Base-by-base conservation (phyloP, 2,329 filamentous ascomycete species). In the Fusarium sp. region DNA sequence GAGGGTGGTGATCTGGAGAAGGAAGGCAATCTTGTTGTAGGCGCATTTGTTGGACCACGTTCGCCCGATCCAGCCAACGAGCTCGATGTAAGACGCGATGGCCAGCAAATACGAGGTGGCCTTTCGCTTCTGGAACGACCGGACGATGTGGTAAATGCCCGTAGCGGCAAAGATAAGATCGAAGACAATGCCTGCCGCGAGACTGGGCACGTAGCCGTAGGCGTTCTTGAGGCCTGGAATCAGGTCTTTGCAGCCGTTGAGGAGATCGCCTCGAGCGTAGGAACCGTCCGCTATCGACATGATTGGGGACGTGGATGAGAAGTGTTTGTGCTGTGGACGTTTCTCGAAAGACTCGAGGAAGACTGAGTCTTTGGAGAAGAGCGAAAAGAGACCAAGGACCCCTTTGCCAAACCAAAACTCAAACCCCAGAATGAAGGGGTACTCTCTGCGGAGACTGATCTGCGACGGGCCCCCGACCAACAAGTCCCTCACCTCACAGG, bases 1-100 rank as follows among this genome's bases (percentile, higher is more conserved):
- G 48, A 81, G 79, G 13, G 79, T 81, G 3, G 81, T 82, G 41
- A 84, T 84, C 66, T 86, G 83, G 72, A 85, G 82, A 7, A 85
- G 72, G 57, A 84, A 86, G 14, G 83, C 82, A 15, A 79, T 79
- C 14, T 73, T 58, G 70, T 83, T 84, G 68, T 85, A 85, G 2
- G 82, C 82, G 54, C 83, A 86, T 48, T 81, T 68, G 17, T 81
- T 73, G 11, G 83, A 83, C 81, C 82, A 85, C 5, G 82, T 79
- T 32, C 83, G 78, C 14, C 78, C 83, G 4, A 77, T 79, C 83
- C 83, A 86, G 33, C 83, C 83, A 43, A 84, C 74, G 11, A 83
- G 62, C 65, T 85, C 83, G 57, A 70, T 59, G 17, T 65, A 70
- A 6, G 67, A 58, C 2, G 67, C 37, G 13, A 70, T 68, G 0